phyloP scores from a whole-genome alignment of 495 filamentous ascomycete genomes.

The Tuber melanosporum region DNA sequence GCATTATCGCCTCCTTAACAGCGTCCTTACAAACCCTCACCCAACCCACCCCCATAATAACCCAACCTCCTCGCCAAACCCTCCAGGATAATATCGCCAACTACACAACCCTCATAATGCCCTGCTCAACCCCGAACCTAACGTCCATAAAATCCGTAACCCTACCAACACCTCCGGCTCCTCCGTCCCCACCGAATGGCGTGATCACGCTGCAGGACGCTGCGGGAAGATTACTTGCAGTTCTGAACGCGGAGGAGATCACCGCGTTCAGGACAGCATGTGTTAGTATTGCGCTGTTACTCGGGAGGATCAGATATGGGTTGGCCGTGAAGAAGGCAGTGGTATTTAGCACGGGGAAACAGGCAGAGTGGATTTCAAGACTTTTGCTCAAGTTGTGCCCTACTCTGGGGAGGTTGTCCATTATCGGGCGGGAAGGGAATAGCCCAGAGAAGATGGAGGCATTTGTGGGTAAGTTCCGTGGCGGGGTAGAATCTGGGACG shows the following conservation, averaged over 20 bases:
- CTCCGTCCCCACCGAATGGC: slow-evolving; percentile 63
- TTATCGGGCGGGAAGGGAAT: slow-evolving; percentile 27
- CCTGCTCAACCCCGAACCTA: slow-evolving; percentile 50
- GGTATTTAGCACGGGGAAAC: slow-evolving; percentile 83
- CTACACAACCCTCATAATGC: slow-evolving; percentile 87
- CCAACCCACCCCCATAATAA: not conserved
- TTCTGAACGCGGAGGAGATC: slow-evolving; percentile 77
- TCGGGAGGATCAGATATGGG: slow-evolving; percentile 52
- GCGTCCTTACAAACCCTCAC: not conserved
- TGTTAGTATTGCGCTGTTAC: slow-evolving; percentile 66
- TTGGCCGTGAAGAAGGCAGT: slow-evolving; percentile 57
- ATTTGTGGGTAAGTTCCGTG: slow-evolving; percentile 63
- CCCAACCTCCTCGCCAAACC: not conserved
- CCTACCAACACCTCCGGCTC: slow-evolving; percentile 35
- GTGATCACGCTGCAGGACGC: slow-evolving; percentile 66
- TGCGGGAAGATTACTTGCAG: slow-evolving; percentile 62
- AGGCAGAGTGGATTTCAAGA: slow-evolving; percentile 87
- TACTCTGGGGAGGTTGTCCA: slow-evolving; percentile 12
- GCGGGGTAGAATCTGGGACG: slow-evolving; percentile 60
- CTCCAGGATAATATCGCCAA: not conserved
- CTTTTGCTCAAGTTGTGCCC: slow-evolving; percentile 48
- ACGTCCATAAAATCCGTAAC: slow-evolving; percentile 35
- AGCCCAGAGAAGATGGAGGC: slow-evolving; percentile 13
- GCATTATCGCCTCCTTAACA: not conserved
- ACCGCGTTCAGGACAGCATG: slow-evolving; percentile 93